These are phyloP conservation scores for Cardamine chenopodiifolia DNA, from an alignment of 345 rosid genomes.

Conservation along the genomic window DNA sequence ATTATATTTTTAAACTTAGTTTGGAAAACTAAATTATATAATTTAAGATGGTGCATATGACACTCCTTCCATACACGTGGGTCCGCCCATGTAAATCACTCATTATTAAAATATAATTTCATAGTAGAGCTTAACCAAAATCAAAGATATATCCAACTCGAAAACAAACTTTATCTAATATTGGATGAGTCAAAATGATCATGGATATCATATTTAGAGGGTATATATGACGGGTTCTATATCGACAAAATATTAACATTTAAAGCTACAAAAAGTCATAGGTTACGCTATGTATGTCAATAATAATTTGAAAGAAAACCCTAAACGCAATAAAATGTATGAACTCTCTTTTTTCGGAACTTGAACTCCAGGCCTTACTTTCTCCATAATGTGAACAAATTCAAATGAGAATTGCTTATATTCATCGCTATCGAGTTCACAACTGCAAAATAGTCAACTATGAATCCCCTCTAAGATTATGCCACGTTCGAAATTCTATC, in stretches of 20 bases:
- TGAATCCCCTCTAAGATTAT: conserved; percentile 23
- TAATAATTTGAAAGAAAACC: not conserved
- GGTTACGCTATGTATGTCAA: conserved; percentile 4
- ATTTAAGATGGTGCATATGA: too few species aligned
- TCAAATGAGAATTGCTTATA: conserved; percentile 37
- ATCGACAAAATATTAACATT: not conserved
- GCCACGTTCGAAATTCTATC: conserved; percentile 39
- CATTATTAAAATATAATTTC: not conserved
- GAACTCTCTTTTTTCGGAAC: conserved; percentile 6
- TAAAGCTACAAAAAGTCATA: not conserved
- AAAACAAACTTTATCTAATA: not conserved
- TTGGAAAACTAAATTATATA: too few species aligned
- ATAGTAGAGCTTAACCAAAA: not conserved
- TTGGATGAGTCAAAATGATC: conserved; percentile 4
- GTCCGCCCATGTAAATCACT: not conserved
- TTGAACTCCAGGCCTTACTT: conserved; percentile 10
- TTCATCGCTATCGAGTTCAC: conserved; percentile 28
- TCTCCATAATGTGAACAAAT: conserved; percentile 43
- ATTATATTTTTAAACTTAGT: too few species aligned
- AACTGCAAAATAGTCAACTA: conserved; percentile 38
- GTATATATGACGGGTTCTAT: not conserved
- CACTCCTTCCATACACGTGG: too few species aligned
- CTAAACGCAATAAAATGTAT: not conserved
- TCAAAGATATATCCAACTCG: not conserved
- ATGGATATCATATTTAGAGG: too few species aligned